phyloP scores from a whole-genome alignment of 306 rosid species.

The Carpinus fangiana region DNA sequence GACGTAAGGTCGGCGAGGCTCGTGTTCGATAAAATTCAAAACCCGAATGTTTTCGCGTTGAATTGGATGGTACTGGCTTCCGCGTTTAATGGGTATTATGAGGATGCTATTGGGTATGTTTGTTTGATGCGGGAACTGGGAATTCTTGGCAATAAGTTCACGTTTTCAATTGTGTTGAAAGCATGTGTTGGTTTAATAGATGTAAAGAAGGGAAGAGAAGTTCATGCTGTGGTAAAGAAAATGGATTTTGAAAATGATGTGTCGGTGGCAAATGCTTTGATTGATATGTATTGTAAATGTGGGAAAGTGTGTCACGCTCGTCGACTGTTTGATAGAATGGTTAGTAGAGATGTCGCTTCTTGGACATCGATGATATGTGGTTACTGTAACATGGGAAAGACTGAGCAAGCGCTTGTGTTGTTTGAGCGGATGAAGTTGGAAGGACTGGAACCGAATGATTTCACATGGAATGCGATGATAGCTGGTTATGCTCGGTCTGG shows the following conservation, averaged over 20 bases:
- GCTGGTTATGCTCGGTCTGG: slow-evolving; percentile 53
- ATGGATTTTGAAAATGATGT: slow-evolving; percentile 43
- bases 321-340: slow-evolving; percentile 50
- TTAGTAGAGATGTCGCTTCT: slow-evolving; percentile 56
- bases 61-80: slow-evolving; percentile 61
- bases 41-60: slow-evolving; percentile 65
- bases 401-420: slow-evolving; percentile 37
- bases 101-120: slow-evolving; percentile 51
- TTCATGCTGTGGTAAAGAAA: slow-evolving; percentile 56
- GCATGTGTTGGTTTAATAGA: slow-evolving; percentile 67
- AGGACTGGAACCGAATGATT: slow-evolving; percentile 59
- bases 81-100: slow-evolving; percentile 47
- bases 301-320: slow-evolving; percentile 42
- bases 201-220: slow-evolving; percentile 51
- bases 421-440: slow-evolving; percentile 70
- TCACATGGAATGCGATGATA: slow-evolving; percentile 68
- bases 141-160: slow-evolving; percentile 42
- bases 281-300: slow-evolving; percentile 69
- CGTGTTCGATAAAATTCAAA: slow-evolving; percentile 27
- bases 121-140: slow-evolving; percentile 44
- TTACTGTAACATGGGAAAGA: slow-evolving; percentile 43
- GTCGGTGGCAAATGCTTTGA: slow-evolving; percentile 47
- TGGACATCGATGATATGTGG: slow-evolving; percentile 69
- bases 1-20: slow-evolving; percentile 42
- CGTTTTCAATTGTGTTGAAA: slow-evolving; percentile 52